Conservation (phyloP, 257 asterid genomes). For the Ocimum tenuiflorum region DNA sequence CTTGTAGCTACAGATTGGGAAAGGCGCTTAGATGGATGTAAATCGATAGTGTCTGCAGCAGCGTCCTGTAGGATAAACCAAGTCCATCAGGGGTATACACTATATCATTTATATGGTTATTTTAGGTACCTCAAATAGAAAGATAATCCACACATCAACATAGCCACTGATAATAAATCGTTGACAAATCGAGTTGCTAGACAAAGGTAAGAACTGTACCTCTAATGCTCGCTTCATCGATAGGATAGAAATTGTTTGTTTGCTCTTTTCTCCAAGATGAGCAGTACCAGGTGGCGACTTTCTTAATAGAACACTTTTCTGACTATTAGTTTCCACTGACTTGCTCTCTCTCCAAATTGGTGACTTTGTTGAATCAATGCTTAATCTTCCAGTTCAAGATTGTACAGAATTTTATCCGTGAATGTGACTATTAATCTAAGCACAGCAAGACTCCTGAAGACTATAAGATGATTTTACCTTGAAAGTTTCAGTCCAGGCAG, state of each 20-base stretch:
- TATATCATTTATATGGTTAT: neutral
- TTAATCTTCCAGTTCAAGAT: constrained; percentile 38
- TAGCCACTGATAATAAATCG: constrained; percentile 7
- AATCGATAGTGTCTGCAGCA: constrained; percentile 27
- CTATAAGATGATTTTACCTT: constrained; percentile 33
- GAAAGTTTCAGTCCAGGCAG: constrained; percentile 38
- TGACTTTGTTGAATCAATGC: constrained; percentile 32
- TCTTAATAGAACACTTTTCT: constrained; percentile 25
- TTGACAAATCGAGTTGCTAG: neutral
- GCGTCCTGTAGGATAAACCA: constrained; percentile 37
- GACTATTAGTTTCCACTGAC: constrained; percentile 29
- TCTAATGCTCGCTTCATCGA: constrained; percentile 54
- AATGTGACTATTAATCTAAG: constrained; percentile 2
- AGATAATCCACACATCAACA: neutral
- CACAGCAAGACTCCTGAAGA: constrained; percentile 5
- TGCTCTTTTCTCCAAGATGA: constrained; percentile 22
- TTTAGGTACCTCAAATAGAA: neutral
- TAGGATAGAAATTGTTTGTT: constrained; percentile 30
- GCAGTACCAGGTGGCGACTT: constrained; percentile 24
- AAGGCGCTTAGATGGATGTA: constrained; percentile 58
- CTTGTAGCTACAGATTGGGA: constrained; percentile 32
- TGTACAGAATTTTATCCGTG: constrained; percentile 4
- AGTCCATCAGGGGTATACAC: neutral
- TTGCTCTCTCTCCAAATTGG: constrained; percentile 29
- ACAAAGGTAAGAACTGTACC: constrained; percentile 34